Evolutionary conservation across 2,329 filamentous ascomycete genomes (phyloP), one percentile per base, ranked within the genome.

Genomic region (Claviceps maximensis): DNA sequence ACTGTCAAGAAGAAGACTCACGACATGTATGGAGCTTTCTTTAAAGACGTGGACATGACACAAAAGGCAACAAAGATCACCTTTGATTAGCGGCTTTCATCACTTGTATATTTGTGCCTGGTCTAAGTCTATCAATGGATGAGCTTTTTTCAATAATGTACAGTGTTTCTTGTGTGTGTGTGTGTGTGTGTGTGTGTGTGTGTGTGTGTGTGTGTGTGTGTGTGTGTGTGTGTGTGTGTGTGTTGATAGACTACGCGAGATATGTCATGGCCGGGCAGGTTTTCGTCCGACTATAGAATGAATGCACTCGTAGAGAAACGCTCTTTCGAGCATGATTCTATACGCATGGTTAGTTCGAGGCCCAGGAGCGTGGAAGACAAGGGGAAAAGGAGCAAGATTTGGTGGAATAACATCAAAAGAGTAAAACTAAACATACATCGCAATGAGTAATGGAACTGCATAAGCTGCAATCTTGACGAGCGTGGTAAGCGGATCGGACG

Each of bases 1-100:
- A 97, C 91, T 1, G 93, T 98, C 51, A 98, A 97, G 82, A 96
- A 95, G 82, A 97, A 97, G 89, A 80, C 83, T 49, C 93, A 98
- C 72, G 87, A 89, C 63, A 86, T 87, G 48, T 98, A 97, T 65
- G 93, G 93, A 54, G 89, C 89, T 33, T 97, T 97, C 67, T 95
- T 87, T 77, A 95, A 93, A 71, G 89, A 96, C 61, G 83, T 87
- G 9, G 86, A 88, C 61, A 84, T 84, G 68, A 87, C 79, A 67
- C 86, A 91, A 71, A 84, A 87, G 69, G 84, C 87, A 29, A 93
- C 86, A 54, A 96, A 95, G 76, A 95, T 96, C 66, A 90, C 82
- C 47, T 96, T 96, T 73, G 89, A 95, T 63, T 79, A 67, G 56
- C 54, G 23, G n/a, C 13, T 36, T 52, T 45, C 25, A 21, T 51